Evolutionary conservation across 192 early-diverging fungal genomes (phyloP).

Genomic region (Umbelopsis ramanniana): DNA sequence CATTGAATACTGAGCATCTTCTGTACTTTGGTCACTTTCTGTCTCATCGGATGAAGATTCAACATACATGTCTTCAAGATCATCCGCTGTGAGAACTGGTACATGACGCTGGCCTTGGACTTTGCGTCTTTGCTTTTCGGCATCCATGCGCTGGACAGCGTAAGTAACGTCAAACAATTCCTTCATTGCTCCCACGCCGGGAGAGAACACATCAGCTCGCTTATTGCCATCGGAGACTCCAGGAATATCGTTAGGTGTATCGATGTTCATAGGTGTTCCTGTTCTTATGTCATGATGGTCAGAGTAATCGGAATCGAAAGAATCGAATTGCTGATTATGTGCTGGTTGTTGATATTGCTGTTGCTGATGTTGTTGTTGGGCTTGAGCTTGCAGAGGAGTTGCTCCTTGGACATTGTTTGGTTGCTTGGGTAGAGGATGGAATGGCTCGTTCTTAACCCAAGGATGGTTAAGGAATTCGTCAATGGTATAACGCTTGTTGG

Average conservation of each 20-base stretch:
- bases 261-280: conserved; percentile 14
- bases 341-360: neutral
- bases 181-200: conserved; percentile 61
- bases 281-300: too few relatives aligned
- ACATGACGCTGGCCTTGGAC: neutral
- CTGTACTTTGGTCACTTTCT: neutral
- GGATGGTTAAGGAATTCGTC: conserved; percentile 83
- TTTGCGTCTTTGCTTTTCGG: conserved; percentile 50
- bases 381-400: neutral
- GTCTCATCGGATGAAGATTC: conserved; percentile 1
- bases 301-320: neutral
- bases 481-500: conserved; percentile 74
- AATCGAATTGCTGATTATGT: too few relatives aligned
- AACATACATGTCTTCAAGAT: neutral
- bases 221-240: neutral
- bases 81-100: neutral
- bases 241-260: conserved; percentile 16
- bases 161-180: conserved; percentile 79
- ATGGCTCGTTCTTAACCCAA: conserved; percentile 58
- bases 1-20: conserved; percentile 16
- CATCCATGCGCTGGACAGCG: conserved; percentile 78
- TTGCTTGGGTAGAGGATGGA: conserved; percentile 29
- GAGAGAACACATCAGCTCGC: conserved; percentile 53
- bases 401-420: neutral
- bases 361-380: neutral